Evolutionary conservation across 768 basidiomycete species (phyloP), one percentile per base, ranked within the genome.

Genomic region (Lactifluus volemus): DNA sequence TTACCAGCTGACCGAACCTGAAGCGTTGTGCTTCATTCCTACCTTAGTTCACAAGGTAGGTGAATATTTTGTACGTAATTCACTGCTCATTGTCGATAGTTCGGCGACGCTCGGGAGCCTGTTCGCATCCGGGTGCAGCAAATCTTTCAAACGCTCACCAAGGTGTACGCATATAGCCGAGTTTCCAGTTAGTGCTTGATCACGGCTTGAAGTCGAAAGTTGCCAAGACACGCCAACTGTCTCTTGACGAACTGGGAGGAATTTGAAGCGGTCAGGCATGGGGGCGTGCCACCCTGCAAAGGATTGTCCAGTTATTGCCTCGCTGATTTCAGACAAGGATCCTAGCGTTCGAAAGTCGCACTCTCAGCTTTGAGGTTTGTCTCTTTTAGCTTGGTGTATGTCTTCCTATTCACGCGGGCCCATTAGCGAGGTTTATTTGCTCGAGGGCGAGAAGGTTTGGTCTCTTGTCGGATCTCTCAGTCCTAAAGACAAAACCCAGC

Each of bases 101-200:
- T 98, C 61, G 97, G 97, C 14, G 97, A 98, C 75, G 84, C 88
- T 32, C 81, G 92, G 30, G 93, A 95, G 73, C 85, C 83, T 61
- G 82, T 93, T 48, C 84, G 93, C 7, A 70, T 76, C 49, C 84
- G 94, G 53, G 85, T 97, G 21, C 85, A 90, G 65, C 86, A 84
- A 50, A 88, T 97, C 61, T 84, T 98, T 58, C 89, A 92, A 67
- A 80, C 80, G 5, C 77, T 98, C 54, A 88, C 94, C 7, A 92
- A 87, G 69, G 86, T 98, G 55, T 97, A 95, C 68, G 88, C 97
- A 1, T 95, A 88, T 68, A 97, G 94, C 67, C 86, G 94, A 44
- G 78, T 98, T 36, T 97, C 71, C 88, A 90, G 68, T 73, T 92
- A 14, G 75, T 98, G 7, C 79, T 97, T 11, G 92, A 97, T 42